phyloP scores from a whole-genome alignment of 164 flowering plant species.

The Magnolia kwangsiensis region DNA sequence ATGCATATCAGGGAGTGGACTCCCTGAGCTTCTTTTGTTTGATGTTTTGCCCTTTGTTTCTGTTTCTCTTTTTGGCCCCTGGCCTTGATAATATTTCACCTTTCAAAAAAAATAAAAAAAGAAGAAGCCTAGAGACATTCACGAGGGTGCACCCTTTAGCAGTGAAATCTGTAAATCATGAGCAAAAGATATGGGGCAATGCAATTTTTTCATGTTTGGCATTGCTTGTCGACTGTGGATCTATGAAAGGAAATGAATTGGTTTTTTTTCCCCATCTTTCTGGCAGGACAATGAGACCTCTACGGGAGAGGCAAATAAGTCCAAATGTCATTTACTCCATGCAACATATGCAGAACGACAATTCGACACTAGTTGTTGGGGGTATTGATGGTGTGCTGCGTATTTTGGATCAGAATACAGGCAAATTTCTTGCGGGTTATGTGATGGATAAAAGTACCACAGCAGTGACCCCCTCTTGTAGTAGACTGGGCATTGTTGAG shows the following conservation, averaged over 20 bases:
- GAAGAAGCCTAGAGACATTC: too few relatives aligned
- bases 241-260: neutral
- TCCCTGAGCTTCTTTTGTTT: too few relatives aligned
- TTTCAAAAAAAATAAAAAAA: too few relatives aligned
- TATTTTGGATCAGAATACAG: slow-evolving; percentile 54
- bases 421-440: slow-evolving; percentile 55
- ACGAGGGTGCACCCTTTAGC: too few relatives aligned
- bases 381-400: slow-evolving; percentile 90
- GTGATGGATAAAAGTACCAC: slow-evolving; percentile 27
- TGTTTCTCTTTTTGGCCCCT: too few relatives aligned
- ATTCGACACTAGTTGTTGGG: slow-evolving; percentile 60
- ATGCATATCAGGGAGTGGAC: too few relatives aligned
- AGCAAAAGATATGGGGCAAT: too few relatives aligned
- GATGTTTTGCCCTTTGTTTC: too few relatives aligned
- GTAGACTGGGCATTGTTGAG: slow-evolving; percentile 14
- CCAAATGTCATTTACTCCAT: slow-evolving; percentile 74
- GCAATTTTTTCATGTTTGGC: too few relatives aligned
- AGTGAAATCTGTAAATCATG: too few relatives aligned
- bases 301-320: slow-evolving; percentile 67
- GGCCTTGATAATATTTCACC: too few relatives aligned
- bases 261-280: neutral
- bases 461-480: slow-evolving; percentile 12
- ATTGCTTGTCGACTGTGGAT: neutral
- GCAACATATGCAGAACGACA: slow-evolving; percentile 55
- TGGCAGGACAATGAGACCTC: slow-evolving; percentile 54